Base-by-base conservation (phyloP, 257 asterid genomes). In the Solanum chaucha region DNA sequence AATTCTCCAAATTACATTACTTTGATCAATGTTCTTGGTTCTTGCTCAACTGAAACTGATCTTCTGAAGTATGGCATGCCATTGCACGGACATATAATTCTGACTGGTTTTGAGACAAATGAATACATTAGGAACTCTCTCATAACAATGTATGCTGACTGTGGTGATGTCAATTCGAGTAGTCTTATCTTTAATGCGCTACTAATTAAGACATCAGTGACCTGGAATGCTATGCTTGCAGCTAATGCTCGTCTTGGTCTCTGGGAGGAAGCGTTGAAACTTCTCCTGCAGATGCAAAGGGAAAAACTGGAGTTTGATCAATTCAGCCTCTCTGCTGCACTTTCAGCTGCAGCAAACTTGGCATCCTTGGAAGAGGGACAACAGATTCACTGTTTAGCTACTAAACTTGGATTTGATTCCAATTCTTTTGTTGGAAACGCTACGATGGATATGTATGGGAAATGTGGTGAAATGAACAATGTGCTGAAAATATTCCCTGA, bases 381-480 rank as follows among this genome's bases (percentile, higher is more conserved):
- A 40, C 95, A 94, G 86, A 93, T 96, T 36, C 97, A 95, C 86
- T 87, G 92, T 87, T 88, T 93, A 87, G 92, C 98, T 86, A 87
- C 93, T 87, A 96, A 96, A 90, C 94, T 92, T 40, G 97, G 98
- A 46, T 92, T 92, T 34, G 87, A 90, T 70, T 20, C 85, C 1
- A 91, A 92, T 82, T 94, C 91, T 84, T 93, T 88, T 90, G 97
- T 96, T 28, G 90, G 85, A 86, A 94, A 92, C 86, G 94, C 95
- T 73, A 44, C 91, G 11, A 91, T 94, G 98, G 99, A 96, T 89
- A 96, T 95, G 99, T 96, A 96, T 51, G 99, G 98, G 44, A 96
- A 96, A 86, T 96, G 98, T 80, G 98, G 98, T 38, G 96, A 93
- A 83, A 93, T 95, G 36, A 87, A 70, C 38, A 91, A 94, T 91